Conservation (phyloP, 306 rosid species). For the Quercus mongolica region DNA sequence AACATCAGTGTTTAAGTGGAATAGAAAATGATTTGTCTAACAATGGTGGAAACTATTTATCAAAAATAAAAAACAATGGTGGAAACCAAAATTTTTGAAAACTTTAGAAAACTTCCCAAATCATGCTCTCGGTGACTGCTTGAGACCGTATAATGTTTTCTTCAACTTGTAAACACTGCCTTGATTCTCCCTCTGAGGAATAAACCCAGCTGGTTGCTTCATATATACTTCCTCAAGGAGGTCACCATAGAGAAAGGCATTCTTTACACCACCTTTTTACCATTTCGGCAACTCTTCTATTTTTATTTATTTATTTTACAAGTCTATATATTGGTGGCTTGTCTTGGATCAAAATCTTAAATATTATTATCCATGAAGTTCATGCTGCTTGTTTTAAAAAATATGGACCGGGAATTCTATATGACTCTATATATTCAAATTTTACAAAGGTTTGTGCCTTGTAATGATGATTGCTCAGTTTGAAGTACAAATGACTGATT, state of each 20-base stretch:
- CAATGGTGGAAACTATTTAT: background rate
- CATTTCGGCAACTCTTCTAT: background rate
- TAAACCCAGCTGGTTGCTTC: too few species aligned
- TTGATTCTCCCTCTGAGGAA: too few species aligned
- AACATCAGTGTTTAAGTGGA: background rate
- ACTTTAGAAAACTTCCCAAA: too few species aligned
- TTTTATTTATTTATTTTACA: background rate
- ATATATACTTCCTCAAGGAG: too few species aligned
- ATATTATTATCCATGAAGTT: background rate
- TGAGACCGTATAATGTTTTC: too few species aligned
- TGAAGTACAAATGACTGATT: background rate
- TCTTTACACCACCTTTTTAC: too few species aligned
- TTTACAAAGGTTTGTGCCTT: constrained; percentile 1
- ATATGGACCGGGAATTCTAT: background rate
- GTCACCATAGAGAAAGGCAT: too few species aligned
- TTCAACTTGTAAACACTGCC: too few species aligned
- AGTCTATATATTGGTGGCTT: background rate
- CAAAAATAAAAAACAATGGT: background rate
- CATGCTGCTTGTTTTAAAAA: constrained; percentile 4
- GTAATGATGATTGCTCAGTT: constrained; percentile 1
- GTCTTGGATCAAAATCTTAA: background rate
- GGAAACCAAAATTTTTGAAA: too few species aligned
- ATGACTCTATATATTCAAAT: background rate
- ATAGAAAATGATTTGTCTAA: background rate
- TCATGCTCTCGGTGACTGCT: too few species aligned